Conservation (phyloP, 306 rosid genomes). For the Sesbania bispinosa region DNA sequence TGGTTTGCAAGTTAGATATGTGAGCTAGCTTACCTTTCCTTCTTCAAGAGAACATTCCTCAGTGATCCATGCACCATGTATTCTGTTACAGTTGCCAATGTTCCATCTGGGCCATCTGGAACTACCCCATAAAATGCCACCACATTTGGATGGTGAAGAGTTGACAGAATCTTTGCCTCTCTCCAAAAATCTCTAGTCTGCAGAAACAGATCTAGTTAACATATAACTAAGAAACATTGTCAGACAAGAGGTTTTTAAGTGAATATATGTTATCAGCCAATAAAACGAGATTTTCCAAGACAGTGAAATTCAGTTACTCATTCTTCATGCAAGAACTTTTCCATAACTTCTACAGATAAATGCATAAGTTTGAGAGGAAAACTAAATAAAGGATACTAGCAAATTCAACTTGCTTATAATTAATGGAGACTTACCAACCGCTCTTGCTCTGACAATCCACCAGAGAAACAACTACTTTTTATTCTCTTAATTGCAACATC, state of each 20-base stretch:
- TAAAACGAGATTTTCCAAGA: slow-evolving; percentile 23
- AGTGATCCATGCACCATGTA: slow-evolving; percentile 93
- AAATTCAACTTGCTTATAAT: slow-evolving; percentile 4
- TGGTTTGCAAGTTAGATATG: background rate
- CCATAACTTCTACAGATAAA: slow-evolving; percentile 4
- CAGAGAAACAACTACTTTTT: slow-evolving; percentile 87
- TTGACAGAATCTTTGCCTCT: slow-evolving; percentile 87
- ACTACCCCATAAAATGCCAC: slow-evolving; percentile 94
- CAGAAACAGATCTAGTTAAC: slow-evolving; percentile 18
- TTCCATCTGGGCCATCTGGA: slow-evolving; percentile 83
- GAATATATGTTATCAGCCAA: background rate
- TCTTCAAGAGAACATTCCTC: slow-evolving; percentile 73
- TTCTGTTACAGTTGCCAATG: slow-evolving; percentile 89
- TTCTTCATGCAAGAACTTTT: background rate
- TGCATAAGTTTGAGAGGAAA: slow-evolving; percentile 11
- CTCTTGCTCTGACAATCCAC: slow-evolving; percentile 85
- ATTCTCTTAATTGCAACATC: slow-evolving; percentile 96
- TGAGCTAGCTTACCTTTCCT: slow-evolving; percentile 54
- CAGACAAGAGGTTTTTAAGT: background rate
- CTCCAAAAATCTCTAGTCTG: slow-evolving; percentile 94
- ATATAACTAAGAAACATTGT: background rate
- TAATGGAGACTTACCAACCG: slow-evolving; percentile 61
- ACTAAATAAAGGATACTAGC: background rate
- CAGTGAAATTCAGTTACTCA: background rate
- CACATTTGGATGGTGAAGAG: slow-evolving; percentile 98